Conservation (phyloP, 2,329 filamentous ascomycete species). For the Keithomyces neogunnii region DNA sequence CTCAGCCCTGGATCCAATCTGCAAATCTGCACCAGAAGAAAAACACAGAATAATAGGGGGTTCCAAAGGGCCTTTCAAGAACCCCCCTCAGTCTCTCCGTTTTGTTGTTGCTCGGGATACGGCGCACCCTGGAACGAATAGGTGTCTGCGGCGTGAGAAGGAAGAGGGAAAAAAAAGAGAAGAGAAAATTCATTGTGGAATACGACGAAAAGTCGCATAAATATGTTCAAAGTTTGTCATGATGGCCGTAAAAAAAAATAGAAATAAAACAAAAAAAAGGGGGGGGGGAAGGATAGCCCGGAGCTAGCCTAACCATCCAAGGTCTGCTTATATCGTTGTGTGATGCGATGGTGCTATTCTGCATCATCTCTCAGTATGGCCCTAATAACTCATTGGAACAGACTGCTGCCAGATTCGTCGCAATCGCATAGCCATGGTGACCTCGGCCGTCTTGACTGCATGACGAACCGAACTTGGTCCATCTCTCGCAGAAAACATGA, state of each 20-base stretch:
- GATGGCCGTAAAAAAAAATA: constrained; percentile 2
- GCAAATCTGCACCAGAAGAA: constrained; percentile 7
- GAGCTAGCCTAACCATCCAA: background rate
- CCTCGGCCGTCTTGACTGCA: background rate
- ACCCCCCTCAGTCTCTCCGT: background rate
- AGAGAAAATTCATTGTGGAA: background rate
- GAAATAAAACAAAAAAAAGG: too few relatives aligned
- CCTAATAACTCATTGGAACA: background rate
- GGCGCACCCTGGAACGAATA: background rate
- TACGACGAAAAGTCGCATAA: background rate
- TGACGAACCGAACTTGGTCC: background rate
- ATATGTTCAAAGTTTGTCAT: constrained; percentile 6
- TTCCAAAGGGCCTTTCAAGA: background rate
- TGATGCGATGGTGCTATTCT: too few relatives aligned
- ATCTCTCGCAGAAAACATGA: background rate
- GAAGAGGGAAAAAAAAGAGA: background rate
- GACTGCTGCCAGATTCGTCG: background rate
- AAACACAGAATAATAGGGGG: constrained; percentile 1
- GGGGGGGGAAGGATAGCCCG: background rate
- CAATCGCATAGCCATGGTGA: background rate
- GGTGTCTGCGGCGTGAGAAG: background rate
- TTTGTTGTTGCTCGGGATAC: background rate
- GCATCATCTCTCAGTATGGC: background rate
- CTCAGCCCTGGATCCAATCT: constrained; percentile 7
- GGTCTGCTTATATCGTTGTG: background rate